Base-by-base conservation (phyloP, 2,329 filamentous ascomycete genomes). In the Furcasterigmium sp. region DNA sequence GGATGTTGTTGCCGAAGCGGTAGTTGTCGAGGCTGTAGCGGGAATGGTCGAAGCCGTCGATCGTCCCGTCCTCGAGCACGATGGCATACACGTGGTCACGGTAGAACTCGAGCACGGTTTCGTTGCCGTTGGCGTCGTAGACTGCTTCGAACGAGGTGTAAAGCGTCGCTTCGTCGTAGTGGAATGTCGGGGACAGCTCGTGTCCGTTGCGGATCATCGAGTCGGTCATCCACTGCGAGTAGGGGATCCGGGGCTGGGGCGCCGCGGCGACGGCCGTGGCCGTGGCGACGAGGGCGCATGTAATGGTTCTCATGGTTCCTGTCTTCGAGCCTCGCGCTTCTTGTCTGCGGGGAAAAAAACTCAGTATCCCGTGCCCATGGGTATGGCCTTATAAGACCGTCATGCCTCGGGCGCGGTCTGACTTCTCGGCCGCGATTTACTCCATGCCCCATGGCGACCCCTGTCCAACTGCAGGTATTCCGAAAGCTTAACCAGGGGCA, bases 1-100 rank as follows among this genome's bases (percentile, higher is more conserved):
- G 60, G 29, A 75, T 59, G 52, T 73, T 74, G 50, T 73, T 68
- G 8, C 74, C 76, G 25, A 78, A 64, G 6, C 75, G 70, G 46
- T 78, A 68, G 45, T 78, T 69, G 46, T 75, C 71, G 1, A 75
- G 62, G 3, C 71, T 74, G 59, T 77, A 72, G 52, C 65, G 69
- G 3, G 58, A 57, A 13, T 66, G 56, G 42, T 72, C 63, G 62
- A 72, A 79, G 15, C 62, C 60, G 13, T 58, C 56, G 44, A 77
- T 59, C 5, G 66, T 69, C 11, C 76, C 76, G 32, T 76, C 57
- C n/a, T 59, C 51, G 2, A 62, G 51, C 3, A 79, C 67, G 8
- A 78, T 61, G 1, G 62, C 60, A 39, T 75, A 71, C 29, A 78
- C 64, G 41, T 72, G 66, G 3, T 55, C 57, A 5, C 67, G 65